A percentile compares a stretch with the other conserved stretches of the same genome.
These are phyloP conservation scores for Brassica nigra DNA, from an alignment of 345 rosid genomes.

Conservation along the genomic window DNA sequence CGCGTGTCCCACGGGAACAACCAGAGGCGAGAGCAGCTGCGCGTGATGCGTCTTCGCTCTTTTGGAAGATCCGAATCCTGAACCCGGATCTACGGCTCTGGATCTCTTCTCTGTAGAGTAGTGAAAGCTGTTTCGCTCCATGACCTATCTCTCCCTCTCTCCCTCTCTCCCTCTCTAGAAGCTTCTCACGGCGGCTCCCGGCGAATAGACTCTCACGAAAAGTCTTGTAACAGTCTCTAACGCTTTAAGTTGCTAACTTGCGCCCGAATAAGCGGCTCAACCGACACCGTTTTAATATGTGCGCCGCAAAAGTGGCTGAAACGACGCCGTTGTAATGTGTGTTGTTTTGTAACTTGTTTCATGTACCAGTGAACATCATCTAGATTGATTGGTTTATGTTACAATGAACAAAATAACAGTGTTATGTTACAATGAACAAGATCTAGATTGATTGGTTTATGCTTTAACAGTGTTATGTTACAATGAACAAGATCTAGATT, in stretches of 20 bases:
- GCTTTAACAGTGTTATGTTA: not conserved
- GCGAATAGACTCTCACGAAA: not conserved
- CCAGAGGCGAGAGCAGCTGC: slow-evolving; percentile 37
- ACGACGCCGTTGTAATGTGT: not conserved
- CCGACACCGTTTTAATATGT: not conserved
- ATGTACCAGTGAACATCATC: no score
- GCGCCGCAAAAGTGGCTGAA: not conserved
- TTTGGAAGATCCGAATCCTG: slow-evolving; percentile 55
- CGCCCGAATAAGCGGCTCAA: not conserved
- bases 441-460: not conserved
- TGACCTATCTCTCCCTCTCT: slow-evolving; percentile 16
- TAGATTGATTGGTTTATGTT: not conserved
- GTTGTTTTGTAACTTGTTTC: not conserved
- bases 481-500: not conserved
- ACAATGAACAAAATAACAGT: not conserved
- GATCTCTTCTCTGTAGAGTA: slow-evolving; percentile 30
- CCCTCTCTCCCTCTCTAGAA: not conserved
- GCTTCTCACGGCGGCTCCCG: slow-evolving; percentile 29
- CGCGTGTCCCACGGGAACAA: slow-evolving; percentile 60
- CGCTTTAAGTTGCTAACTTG: slow-evolving; percentile 22
- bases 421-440: not conserved
- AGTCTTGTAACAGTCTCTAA: slow-evolving; percentile 9
- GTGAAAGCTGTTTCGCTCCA: slow-evolving; percentile 31
- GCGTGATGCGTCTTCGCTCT: slow-evolving; percentile 53
- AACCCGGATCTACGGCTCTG: slow-evolving; percentile 39